Conservation (phyloP, 2,329 filamentous ascomycete species). For the Exophiala phaeomuriformis region DNA sequence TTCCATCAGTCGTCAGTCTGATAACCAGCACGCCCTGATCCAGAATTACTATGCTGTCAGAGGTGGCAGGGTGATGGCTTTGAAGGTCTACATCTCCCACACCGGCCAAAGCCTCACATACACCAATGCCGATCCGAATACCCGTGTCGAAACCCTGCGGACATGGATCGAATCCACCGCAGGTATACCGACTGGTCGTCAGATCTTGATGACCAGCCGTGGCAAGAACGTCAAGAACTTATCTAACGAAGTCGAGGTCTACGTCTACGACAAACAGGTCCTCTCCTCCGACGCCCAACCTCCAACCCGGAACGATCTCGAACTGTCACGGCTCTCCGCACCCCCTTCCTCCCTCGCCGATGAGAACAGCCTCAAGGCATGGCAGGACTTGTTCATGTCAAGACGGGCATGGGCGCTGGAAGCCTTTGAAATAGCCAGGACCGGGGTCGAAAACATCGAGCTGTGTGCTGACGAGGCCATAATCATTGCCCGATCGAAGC, state of each 20-base stretch:
- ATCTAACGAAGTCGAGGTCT: constrained; percentile 68
- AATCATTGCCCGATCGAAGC: constrained; percentile 69
- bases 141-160: constrained; percentile 68
- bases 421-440: constrained; percentile 60
- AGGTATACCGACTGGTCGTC: constrained; percentile 65
- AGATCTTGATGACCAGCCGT: constrained; percentile 78
- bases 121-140: constrained; percentile 9
- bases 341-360: constrained; percentile 76
- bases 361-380: constrained; percentile 73
- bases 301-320: constrained; percentile 43
- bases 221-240: constrained; percentile 75
- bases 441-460: constrained; percentile 54
- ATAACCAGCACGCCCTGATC: background rate
- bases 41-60: constrained; percentile 2
- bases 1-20: background rate
- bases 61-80: constrained; percentile 55
- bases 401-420: constrained; percentile 71
- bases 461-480: constrained; percentile 53
- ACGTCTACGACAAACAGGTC: constrained; percentile 79
- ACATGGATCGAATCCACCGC: constrained; percentile 69
- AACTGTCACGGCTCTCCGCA: constrained; percentile 51
- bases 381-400: constrained; percentile 77
- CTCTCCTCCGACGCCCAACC: constrained; percentile 48
- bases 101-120: constrained; percentile 68
- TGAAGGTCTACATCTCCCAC: constrained; percentile 86